Conservation (phyloP, 768 basidiomycete genomes). For the Leucocoprinus leucothites region DNA sequence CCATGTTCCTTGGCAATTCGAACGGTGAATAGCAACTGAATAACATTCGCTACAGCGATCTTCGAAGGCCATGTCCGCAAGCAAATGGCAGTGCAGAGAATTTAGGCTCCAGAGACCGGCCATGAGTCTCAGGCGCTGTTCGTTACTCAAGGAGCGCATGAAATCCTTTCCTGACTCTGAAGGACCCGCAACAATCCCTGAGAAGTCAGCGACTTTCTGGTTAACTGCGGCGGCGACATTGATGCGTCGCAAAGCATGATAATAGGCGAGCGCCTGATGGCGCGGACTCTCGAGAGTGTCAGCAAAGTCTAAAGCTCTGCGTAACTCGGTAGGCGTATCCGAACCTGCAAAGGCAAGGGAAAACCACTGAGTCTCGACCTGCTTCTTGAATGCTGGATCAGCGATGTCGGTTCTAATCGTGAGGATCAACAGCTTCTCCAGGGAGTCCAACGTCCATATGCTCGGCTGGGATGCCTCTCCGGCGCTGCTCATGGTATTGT, state of each 20-base stretch:
- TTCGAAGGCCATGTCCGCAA: background rate
- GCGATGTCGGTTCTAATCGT: background rate
- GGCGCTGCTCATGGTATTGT: background rate
- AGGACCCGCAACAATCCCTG: background rate
- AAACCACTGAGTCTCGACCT: background rate
- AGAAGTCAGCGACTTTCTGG: background rate
- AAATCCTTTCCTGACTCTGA: background rate
- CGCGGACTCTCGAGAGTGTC: background rate
- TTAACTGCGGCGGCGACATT: background rate
- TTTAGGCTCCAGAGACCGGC: background rate
- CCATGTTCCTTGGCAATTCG: background rate
- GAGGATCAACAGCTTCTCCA: conserved; percentile 1
- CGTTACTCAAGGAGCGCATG: background rate
- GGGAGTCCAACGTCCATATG: background rate
- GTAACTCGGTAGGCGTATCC: background rate
- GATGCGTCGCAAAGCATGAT: background rate
- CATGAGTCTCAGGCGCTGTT: background rate
- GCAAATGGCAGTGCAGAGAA: background rate
- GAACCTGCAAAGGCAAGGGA: background rate
- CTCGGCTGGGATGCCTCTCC: background rate
- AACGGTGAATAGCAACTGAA: background rate
- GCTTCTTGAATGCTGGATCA: background rate
- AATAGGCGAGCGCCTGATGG: background rate
- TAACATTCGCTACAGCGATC: background rate
- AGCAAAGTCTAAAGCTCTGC: background rate